Conservation (phyloP, 345 rosid species). For the Bretschneidera sinensis region DNA sequence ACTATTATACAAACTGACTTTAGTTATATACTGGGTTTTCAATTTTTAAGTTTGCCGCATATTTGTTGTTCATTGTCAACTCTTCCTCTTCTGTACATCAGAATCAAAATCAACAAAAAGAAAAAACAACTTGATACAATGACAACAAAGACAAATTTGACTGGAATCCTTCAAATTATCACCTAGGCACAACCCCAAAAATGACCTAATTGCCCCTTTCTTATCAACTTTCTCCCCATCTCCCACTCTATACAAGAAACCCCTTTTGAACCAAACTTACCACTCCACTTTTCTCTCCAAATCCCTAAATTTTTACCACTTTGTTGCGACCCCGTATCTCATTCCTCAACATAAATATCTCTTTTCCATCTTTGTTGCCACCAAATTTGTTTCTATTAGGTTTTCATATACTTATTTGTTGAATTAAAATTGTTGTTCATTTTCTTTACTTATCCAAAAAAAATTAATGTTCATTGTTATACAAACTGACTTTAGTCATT, state of each 20-base stretch:
- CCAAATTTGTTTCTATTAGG: too few relatives aligned
- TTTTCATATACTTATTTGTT: too few relatives aligned
- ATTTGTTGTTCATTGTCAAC: too few relatives aligned
- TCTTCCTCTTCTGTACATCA: conserved; percentile 9
- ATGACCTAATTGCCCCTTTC: conserved; percentile 45
- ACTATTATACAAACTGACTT: too few relatives aligned
- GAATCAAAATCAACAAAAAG: conserved; percentile 13
- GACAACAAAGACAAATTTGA: not conserved
- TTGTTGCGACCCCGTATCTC: conserved; percentile 22
- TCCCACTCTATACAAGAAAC: conserved; percentile 64
- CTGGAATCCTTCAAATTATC: conserved; percentile 28
- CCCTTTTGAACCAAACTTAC: conserved; percentile 41
- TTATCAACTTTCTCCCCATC: conserved; percentile 31
- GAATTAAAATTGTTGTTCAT: too few relatives aligned
- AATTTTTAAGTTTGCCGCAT: too few relatives aligned
- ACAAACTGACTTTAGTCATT: too few relatives aligned
- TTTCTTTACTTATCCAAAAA: too few relatives aligned
- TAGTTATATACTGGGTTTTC: too few relatives aligned
- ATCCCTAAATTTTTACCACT: conserved; percentile 52
- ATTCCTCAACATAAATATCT: conserved; percentile 20
- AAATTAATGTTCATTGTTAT: too few relatives aligned
- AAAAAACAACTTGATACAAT: conserved; percentile 14
- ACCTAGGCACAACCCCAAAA: conserved; percentile 29
- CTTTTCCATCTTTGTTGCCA: conserved; percentile 40
- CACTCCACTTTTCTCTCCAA: conserved; percentile 39